Evolutionary conservation across 108 stramenopile species (phyloP).

Genomic region (Pseudonitzschia pungens): DNA sequence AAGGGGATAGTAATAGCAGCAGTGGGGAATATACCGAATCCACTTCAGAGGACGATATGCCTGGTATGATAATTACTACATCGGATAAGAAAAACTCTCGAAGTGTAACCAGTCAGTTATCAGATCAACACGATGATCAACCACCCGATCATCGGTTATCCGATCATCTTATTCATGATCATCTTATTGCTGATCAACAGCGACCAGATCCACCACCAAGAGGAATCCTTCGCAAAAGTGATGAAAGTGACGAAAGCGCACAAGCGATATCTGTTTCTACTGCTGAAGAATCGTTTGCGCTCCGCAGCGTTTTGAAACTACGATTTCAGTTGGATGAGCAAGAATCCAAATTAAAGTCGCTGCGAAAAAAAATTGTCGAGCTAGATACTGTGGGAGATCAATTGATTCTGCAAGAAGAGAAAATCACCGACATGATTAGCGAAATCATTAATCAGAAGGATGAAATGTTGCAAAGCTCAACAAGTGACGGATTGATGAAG

Average conservation of each 20-base stretch:
- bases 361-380: constrained; percentile 21
- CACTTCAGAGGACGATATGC: constrained; percentile 3
- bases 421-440: constrained; percentile 25
- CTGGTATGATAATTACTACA: constrained; percentile 4
- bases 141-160: neutral
- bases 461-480: neutral
- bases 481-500: constrained; percentile 16
- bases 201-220: neutral
- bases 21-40: constrained; percentile 3
- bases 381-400: constrained; percentile 23
- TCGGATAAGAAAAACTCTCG: neutral
- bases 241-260: neutral
- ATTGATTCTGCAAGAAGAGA: constrained; percentile 27
- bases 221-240: neutral
- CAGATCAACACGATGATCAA: neutral
- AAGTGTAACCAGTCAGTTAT: neutral
- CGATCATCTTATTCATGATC: neutral
- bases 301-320: constrained; percentile 28
- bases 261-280: neutral
- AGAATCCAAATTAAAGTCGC: constrained; percentile 35
- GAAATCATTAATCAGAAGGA: constrained; percentile 20
- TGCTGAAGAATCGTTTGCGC: constrained; percentile 7
- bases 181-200: neutral
- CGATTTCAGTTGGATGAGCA: constrained; percentile 36
- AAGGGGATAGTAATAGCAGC: neutral